These are phyloP conservation scores for Amylocystis lapponica DNA, from an alignment of 768 basidiomycete species.

Conservation along the genomic window DNA sequence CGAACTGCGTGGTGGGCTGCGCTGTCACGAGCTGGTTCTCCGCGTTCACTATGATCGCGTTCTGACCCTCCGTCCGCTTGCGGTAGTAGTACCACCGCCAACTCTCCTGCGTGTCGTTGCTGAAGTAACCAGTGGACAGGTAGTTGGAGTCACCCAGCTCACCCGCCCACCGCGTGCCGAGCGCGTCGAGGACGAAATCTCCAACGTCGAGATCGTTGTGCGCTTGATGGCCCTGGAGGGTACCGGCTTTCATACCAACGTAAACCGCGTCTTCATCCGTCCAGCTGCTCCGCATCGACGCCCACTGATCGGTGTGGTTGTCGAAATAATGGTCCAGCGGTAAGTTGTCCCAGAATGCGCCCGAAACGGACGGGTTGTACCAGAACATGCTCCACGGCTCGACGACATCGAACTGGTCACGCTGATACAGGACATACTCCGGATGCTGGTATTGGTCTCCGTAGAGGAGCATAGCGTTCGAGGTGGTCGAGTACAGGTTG, in stretches of 20 bases:
- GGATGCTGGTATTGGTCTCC: slow-evolving; percentile 65
- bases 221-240: slow-evolving; percentile 77
- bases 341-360: slow-evolving; percentile 89
- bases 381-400: slow-evolving; percentile 71
- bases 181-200: slow-evolving; percentile 92
- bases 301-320: slow-evolving; percentile 75
- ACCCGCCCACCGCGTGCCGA: slow-evolving; percentile 92
- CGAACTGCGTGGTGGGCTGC: slow-evolving; percentile 50
- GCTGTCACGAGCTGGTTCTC: slow-evolving; percentile 77
- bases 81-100: slow-evolving; percentile 90
- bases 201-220: slow-evolving; percentile 94
- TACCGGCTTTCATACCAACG: slow-evolving; percentile 87
- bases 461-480: slow-evolving; percentile 83
- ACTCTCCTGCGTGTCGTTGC: slow-evolving; percentile 58
- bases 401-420: slow-evolving; percentile 60
- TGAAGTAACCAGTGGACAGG: slow-evolving; percentile 71
- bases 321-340: slow-evolving; percentile 81
- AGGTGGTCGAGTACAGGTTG: slow-evolving; percentile 93
- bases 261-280: slow-evolving; percentile 79
- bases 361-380: slow-evolving; percentile 79
- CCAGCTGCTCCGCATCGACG: slow-evolving; percentile 88
- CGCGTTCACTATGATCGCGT: slow-evolving; percentile 74
- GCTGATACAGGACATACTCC: slow-evolving; percentile 80
- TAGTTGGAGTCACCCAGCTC: slow-evolving; percentile 92
- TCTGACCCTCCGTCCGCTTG: slow-evolving; percentile 96